Percentiles rank a stretch among this genome's conserved stretches.
Conservation (phyloP, 805 yeast genomes). For the Tetrapisispora fleetii region DNA sequence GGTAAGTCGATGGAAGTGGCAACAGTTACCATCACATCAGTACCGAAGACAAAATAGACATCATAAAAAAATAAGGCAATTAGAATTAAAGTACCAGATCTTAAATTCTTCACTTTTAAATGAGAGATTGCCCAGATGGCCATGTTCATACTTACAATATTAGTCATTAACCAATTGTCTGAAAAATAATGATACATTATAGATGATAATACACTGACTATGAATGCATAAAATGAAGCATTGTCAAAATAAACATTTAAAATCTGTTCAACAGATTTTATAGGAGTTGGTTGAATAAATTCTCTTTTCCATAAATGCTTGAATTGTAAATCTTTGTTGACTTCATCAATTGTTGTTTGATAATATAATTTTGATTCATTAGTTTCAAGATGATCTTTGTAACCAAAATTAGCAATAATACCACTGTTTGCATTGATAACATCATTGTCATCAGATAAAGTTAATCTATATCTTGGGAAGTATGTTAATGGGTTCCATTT, state of each 20-base stretch:
- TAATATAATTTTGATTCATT: conserved; percentile 7
- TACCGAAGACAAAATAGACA: conserved; percentile 55
- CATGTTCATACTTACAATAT: conserved; percentile 34
- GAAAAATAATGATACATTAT: conserved; percentile 20
- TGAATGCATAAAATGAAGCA: conserved; percentile 21
- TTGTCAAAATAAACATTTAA: conserved; percentile 29
- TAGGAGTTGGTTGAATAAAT: conserved; percentile 11
- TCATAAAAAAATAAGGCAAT: conserved; percentile 49
- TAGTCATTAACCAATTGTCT: conserved; percentile 39
- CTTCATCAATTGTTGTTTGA: conserved; percentile 24
- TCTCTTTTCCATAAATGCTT: conserved; percentile 8
- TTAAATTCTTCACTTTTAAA: conserved; percentile 35
- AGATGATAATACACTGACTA: conserved; percentile 12
- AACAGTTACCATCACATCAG: conserved; percentile 52
- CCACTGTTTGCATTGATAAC: conserved; percentile 32
- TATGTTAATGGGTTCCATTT: conserved; percentile 22
- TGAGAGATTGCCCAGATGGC: conserved; percentile 36
- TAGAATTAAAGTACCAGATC: conserved; percentile 37
- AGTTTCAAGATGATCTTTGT: conserved; percentile 12
- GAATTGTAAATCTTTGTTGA: conserved; percentile 11
- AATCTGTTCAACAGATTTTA: conserved; percentile 25
- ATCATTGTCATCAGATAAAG: conserved; percentile 32
- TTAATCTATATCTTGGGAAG: conserved; percentile 33
- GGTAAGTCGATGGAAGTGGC: conserved; percentile 50
- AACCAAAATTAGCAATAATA: conserved; percentile 24